Conservation (phyloP, 352 stramenopile species). For the Phytophthora hibernalis region DNA sequence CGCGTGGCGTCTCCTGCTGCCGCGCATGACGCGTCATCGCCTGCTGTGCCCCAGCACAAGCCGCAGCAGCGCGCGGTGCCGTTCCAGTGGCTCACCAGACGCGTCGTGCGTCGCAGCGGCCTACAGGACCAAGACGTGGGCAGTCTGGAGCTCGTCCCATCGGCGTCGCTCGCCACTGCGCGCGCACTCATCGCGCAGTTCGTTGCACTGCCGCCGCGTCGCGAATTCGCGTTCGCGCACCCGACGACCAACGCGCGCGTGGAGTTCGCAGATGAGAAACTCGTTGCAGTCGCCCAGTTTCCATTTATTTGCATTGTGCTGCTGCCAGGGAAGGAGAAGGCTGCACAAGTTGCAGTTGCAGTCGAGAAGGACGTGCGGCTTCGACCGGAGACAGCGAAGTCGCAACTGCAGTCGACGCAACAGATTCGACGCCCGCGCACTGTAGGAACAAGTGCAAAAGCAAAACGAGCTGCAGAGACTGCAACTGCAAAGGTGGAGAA, state of each 20-base stretch:
- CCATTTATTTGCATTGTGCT: conserved; percentile 26
- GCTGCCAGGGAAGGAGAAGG: conserved; percentile 3
- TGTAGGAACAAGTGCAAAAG: background rate
- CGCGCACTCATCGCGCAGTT: conserved; percentile 24
- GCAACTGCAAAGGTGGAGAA: background rate
- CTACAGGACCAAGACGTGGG: conserved; percentile 12
- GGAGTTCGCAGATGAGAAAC: conserved; percentile 5
- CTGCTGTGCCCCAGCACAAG: background rate
- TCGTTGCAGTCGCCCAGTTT: background rate
- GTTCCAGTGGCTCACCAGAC: conserved; percentile 24
- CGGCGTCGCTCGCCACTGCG: conserved; percentile 18
- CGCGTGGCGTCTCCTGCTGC: conserved; percentile 4
- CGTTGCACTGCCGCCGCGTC: conserved; percentile 16
- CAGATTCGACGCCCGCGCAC: background rate
- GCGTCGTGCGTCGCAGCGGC: conserved; percentile 20
- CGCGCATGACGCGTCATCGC: background rate
- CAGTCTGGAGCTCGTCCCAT: conserved; percentile 22
- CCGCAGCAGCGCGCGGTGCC: background rate
- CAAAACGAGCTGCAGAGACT: background rate
- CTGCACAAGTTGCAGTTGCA: background rate
- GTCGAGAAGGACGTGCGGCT: background rate
- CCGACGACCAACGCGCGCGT: conserved; percentile 22
- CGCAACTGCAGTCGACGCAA: background rate
- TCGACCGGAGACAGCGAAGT: background rate
- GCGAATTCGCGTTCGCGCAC: conserved; percentile 26